Evolutionary conservation across 805 yeast genomes (phyloP), one percentile per base, ranked within the genome.

Genomic region (Nakazawaea wickerhamii): DNA sequence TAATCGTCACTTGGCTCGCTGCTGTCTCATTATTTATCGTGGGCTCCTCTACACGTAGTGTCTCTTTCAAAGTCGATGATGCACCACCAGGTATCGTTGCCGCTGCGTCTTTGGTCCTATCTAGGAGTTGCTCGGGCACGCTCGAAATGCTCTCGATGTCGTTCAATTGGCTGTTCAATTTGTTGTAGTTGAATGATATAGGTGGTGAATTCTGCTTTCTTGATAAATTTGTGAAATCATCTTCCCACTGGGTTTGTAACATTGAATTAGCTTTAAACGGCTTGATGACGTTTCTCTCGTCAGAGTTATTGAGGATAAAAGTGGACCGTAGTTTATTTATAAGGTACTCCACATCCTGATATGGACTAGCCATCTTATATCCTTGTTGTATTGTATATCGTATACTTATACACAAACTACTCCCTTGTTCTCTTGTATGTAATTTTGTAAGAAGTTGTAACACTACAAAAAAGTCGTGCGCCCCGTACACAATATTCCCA

Each of bases 181-280:
- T 36, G 4, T 28, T 28, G 23, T 37, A 25, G 42, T 46, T 31
- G 42, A 50, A 21, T 43, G 50, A 35, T 33, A 51, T 32, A 4
- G 45, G 45, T 9, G 45, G 45, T 25, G 41, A 37, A 31, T 37
- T 6, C 10, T 31, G 34, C 11, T 23, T 25, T 9, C 9, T 4
- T 15, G 19, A 8, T 3, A 42, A 18, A 8, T 14, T 32, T 4
- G 35, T 36, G 19, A 36, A 42, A 4, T 36, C 34, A 26, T 25
- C 38, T 13, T 18, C 41, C 11, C 18, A 36, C 10, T 31, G 22
- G 20, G 17, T 18, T 13, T 14, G 18, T 28, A 26, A 21, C 21
- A 23, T 19, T 10, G 32, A 22, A 9, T n/a, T 9, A 1, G 22
- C n/a, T 13, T 32, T 14, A 20, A 28, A 37, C 4, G 34, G 31